Evolutionary conservation across 2,329 filamentous ascomycete species (phyloP), one percentile per base, ranked within the genome.

Genomic region (Fusarium siculi): DNA sequence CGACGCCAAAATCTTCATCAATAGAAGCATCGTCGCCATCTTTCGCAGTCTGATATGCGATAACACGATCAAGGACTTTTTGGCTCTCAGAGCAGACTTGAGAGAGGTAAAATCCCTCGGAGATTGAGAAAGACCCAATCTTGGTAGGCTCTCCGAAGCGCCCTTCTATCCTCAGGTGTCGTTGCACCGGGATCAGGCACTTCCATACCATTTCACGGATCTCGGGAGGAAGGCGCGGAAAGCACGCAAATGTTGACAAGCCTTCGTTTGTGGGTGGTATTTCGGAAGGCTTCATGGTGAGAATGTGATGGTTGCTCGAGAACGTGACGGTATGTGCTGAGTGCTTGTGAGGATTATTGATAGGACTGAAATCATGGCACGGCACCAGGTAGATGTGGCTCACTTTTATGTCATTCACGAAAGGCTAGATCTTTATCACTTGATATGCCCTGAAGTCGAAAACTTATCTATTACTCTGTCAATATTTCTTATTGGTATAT

Each of bases 361-460:
- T 6, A 37, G 9, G 18, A 37, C 5, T 21, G 49, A 37, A 21
- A 25, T 2, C 10, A 2, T 5, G 15, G n/a, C 8, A 19, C 2
- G 4, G n/a, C 16, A 11, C 9, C 12, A 15, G 7, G 32, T 4
- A 36, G n/a, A 25, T 1, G 9, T 4, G 9, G 14, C 5, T 36
- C 4, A 3, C 4, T 12, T 39, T 53, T 53, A 21, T 53, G 3
- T 6, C 34, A 7, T 21, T 28, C 9, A 21, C 19, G 19, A 28
- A 53, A 53, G 9, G 3, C 8, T 39, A 53, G 9, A 9, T 9
- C 4, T 7, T 28, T 21, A 1, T 18, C 7, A n/a, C 7, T 5
- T 3, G 5, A 0, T 4, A n/a, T 4, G 7, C 0, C 23, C 15
- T 9, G 4, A 7, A 28, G 10, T 10, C 5, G 5, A 39, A 11